A percentile compares a stretch with the other conserved stretches of the same genome.
Conservation (phyloP, 805 yeast species). For the Candida endomychidarum region DNA sequence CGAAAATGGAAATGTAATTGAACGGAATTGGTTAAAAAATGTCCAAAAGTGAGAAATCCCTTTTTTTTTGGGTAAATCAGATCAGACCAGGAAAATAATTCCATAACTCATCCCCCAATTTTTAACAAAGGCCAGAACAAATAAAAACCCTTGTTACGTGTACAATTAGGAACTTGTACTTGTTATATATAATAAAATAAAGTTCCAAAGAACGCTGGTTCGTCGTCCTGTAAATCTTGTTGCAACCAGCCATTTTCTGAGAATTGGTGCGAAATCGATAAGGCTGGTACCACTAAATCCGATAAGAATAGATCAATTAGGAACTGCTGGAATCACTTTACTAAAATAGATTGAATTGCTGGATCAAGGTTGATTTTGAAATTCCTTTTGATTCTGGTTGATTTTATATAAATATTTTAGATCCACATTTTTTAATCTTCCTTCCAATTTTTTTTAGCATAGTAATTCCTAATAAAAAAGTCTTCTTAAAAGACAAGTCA, state of each 20-base stretch:
- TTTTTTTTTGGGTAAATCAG: neutral
- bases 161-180: neutral
- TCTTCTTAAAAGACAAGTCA: neutral
- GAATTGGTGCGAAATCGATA: slow-evolving; percentile 2
- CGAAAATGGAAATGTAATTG: neutral
- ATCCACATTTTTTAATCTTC: neutral
- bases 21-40: neutral
- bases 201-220: slow-evolving; percentile 1
- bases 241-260: slow-evolving; percentile 9
- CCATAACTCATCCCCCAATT: neutral
- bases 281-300: slow-evolving; percentile 3
- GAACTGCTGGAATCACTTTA: slow-evolving; percentile 12
- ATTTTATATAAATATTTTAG: slow-evolving; percentile 2
- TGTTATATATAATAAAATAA: neutral
- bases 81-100: neutral
- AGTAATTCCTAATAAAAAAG: neutral
- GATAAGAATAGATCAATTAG: slow-evolving; percentile 1
- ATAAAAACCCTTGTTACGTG: too few relatives aligned
- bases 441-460: slow-evolving; percentile 1
- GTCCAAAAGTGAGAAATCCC: neutral
- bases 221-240: neutral
- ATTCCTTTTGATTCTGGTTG: neutral
- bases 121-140: too few relatives aligned
- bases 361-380: slow-evolving; percentile 8
- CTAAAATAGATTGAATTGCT: slow-evolving; percentile 7